Conservation (phyloP, 1,284 basidiomycete species). For the Fomes fomentarius region DNA sequence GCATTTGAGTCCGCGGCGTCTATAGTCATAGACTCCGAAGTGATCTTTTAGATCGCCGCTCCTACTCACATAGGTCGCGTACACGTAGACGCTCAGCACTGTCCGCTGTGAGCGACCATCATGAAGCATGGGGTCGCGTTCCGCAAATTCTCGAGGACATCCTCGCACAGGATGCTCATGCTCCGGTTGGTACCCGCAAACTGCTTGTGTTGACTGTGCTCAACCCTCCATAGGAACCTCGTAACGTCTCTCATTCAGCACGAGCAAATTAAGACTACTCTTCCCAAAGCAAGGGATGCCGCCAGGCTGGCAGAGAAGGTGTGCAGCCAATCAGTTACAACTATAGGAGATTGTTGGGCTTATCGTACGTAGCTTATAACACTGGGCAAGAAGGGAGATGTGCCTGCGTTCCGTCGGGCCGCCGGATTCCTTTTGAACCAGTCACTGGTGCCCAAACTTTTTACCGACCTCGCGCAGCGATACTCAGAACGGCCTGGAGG, state of each 20-base stretch:
- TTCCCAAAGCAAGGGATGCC: constrained; percentile 94
- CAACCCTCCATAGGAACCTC: constrained; percentile 68
- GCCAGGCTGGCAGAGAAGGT: constrained; percentile 95
- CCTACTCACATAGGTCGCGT: too few relatives aligned
- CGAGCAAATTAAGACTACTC: constrained; percentile 95
- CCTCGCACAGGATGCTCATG: constrained; percentile 87
- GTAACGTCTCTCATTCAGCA: constrained; percentile 96
- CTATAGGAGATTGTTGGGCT: constrained; percentile 1
- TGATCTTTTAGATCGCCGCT: constrained; percentile 11
- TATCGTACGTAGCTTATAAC: constrained; percentile 75
- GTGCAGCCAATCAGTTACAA: background rate
- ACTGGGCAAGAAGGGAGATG: constrained; percentile 81
- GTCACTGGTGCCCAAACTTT: constrained; percentile 78
- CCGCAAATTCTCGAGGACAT: constrained; percentile 85
- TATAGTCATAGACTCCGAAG: constrained; percentile 3
- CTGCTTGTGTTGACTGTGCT: background rate
- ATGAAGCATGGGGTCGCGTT: constrained; percentile 95
- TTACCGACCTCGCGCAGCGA: constrained; percentile 79
- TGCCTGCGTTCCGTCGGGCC: constrained; percentile 66
- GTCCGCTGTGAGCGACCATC: constrained; percentile 23
- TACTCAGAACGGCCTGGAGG: constrained; percentile 89
- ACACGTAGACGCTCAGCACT: constrained; percentile 10
- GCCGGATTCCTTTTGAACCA: constrained; percentile 78
- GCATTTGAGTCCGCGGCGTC: constrained; percentile 1
- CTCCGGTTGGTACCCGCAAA: constrained; percentile 58